Base-by-base conservation (phyloP, 2,329 filamentous ascomycete genomes). In the Claviceps sp. region DNA sequence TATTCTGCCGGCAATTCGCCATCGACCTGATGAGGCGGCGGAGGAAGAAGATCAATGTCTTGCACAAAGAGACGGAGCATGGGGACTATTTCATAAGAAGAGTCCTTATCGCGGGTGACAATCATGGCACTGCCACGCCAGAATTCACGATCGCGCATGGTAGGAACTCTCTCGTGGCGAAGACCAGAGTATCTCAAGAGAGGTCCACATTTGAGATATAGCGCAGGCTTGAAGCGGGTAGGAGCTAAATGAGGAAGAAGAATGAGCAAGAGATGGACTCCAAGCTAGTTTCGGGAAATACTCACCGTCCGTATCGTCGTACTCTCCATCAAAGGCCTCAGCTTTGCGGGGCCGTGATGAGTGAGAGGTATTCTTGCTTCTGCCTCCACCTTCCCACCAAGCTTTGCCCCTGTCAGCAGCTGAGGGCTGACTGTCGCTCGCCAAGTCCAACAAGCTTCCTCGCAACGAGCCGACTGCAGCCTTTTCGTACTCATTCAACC, bases 61-160 rank as follows among this genome's bases (percentile, higher is more conserved):
- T 96, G 90, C 6, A 85, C 82, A 65, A 97, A 98, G 4, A 98
- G 68, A 44, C 90, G 79, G 57, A 98, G 71, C 0, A 78, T 86
- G 4, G 93, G 93, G 0, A 78, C 78, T 47, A 88, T 82, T 45
- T 83, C 79, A 62, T 96, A 95, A 0, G 85, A 86, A 2, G 91
- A 97, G 42, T 85, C 79, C 2, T 80, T 77, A 62, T 98, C 91
- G 50, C 82, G 77, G 0, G 93, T 97, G 22, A 98, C 89, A 60
- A 98, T 95, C 88, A 98, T 89, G 53, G 97, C 77, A 55, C 82
- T 94, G 5, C 93, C 93, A 65, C 90, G 81, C 93, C 93, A 98
- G 20, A 91, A 82, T 60, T 95, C 88, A 50, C 81, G 78, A 44
- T 88, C 82, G 0, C 62, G 51, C 13, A 62, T 52, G 1, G 61